Evolutionary conservation across 1,284 basidiomycete species (phyloP), one percentile per base, ranked within the genome.

Genomic region (Coniferiporia sulphurascens): DNA sequence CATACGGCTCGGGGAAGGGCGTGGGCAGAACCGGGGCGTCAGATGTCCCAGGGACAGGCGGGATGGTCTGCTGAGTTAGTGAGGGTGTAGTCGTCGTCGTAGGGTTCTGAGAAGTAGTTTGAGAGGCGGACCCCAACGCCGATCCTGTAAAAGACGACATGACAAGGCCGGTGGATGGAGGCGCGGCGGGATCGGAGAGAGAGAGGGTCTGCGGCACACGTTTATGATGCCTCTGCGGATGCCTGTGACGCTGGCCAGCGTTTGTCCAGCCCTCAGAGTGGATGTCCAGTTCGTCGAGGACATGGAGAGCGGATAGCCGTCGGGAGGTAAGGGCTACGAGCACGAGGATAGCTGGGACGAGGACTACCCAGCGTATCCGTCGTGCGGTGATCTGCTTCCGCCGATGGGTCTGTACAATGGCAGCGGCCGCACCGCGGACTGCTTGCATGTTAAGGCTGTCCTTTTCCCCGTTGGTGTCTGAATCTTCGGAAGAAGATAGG

Each of bases 1-100:
- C 90, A 65, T 87, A 85, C 0, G 91, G 80, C 62, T 87, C 87
- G 1, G 89, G 90, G 65, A 90, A 89, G 0, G 91, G 89, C 9
- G 80, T 84, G 12, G 82, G 91, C 58, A 85, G 78, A 34, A 63
- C 64, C 1, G 80, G 83, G 8, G 74, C 73, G 71, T 63, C 13
- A 62, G 57, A 52, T 0, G 50, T 7, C 9, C 54, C 57, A 4
- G 77, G 74, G 55, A 78, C 66, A 19, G 79, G 72, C 1, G 83
- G 82, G 6, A 74, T 51, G 8, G 55, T 62, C 12, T 60, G 67
- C 27, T 66, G 43, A 32, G 68, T 65, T 27, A 66, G 48, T 9
- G 65, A 35, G n/a, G 64, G 59, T 15, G 60, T 59, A 1, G 58
- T 46, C 9, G 58, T 17, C 61, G 55, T 64, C 22, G 62, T 65